Evolutionary conservation across 495 filamentous ascomycete genomes (phyloP), one percentile per base, ranked within the genome.

Genomic region (Cladorrhinum samala): DNA sequence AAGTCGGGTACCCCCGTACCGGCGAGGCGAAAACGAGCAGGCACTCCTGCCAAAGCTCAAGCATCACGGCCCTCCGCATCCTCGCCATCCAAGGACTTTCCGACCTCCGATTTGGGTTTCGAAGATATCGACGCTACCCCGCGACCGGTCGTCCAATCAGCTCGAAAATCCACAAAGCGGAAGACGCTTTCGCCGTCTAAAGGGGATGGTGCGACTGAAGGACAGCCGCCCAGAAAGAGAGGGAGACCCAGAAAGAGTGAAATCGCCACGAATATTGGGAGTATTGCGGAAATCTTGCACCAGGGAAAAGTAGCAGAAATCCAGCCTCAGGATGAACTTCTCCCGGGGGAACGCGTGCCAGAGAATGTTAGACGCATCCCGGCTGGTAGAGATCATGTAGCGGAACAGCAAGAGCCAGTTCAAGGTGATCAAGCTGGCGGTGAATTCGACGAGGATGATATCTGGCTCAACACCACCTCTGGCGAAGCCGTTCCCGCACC

Each of bases 1-100:
- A 67, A 68, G 43, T 64, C 59, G 9, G 71, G 66, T 23, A 75
- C 72, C 17, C 72, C 70, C 23, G 67, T 64, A 9, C 61, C 69
- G 6, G 66, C 63, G 9, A 62, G 57, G n/a, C 67, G 65, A 48
- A 78, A 77, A 63, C 64, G 66, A 44, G 67, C 67, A 8, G 68
- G 66, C 4, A 75, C 72, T 7, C 75, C 75, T 5, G 24, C 57
- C 65, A 25, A 52, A 61, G 37, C 23, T 19, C 38, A 11, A 53
- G 25, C 11, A 43, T 17, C 48, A 38, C 1, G 3, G 37, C 50
- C 3, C 43, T 18, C 52, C 16, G 43, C 46, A 24, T 9, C 20
- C 8, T 49, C 57, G 6, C 54, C 61, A 17, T n/a, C 47, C 13
- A 64, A 55, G 30, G 53, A 65, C 19, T 16, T 56, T 4, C 36